Base-by-base conservation (phyloP, 108 stramenopile genomes). In the Schizochytrium sp. region DNA sequence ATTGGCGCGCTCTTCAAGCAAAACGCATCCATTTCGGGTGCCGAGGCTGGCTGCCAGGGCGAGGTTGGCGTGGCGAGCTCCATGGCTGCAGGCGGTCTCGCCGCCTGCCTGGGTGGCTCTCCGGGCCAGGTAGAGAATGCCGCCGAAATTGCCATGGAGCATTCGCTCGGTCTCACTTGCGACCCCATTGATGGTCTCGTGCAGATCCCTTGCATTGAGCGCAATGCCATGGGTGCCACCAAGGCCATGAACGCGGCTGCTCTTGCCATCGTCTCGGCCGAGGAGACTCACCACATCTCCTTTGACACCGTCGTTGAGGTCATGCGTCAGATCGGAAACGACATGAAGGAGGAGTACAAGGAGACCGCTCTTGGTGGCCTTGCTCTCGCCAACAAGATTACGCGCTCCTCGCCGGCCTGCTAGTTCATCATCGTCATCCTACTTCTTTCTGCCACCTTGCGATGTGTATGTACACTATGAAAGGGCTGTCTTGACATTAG, bases 301-400 rank as follows among this genome's bases (percentile, higher is more conserved):
- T 83, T 83, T 34, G 76, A 83, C 28, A 83, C 76, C 23, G 76
- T 83, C 6, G 51, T 83, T 4, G 76, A 83, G 76, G 76, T 83
- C 76, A 83, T 83, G 76, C 45, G 76, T 18, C 76, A 53, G 12
- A 83, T 83, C 76, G 76, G 76, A 1, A 83, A 83, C 51, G 76
- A 83, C 4, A 83, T 83, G 76, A 83, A 83, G 76, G 51, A 53
- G 76, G 76, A 83, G 76, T 83, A 83, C 76, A 83, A 83, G 76
- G 76, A 83, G 76, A 83, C 76, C 45, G 76, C 76, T 12, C 76
- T 83, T 53, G 76, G 76, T 34, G 76, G 76, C 48, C 76, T 83
- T 23, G 76, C 76, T 14, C 76, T 83, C 25, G 76, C 76, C 48
- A 47, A 83, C 76, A 83, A 83, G 48, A 83, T 83, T 34, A 83